These are phyloP conservation scores for Beta lomatogona DNA, from an alignment of 179 eudicot species.

Conservation along the genomic window DNA sequence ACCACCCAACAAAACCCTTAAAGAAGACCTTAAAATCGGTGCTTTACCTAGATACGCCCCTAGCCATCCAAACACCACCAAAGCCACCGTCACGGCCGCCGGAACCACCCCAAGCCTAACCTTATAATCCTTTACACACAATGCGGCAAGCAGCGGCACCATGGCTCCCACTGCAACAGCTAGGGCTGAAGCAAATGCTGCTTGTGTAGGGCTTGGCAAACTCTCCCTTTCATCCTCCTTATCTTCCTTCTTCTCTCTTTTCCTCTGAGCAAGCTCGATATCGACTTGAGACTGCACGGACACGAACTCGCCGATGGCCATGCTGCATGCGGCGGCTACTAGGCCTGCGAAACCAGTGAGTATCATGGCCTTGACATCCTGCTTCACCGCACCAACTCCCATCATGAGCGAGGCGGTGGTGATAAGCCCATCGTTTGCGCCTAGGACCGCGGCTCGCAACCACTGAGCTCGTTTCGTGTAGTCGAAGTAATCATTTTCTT, in stretches of 20 bases:
- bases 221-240: neutral
- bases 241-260: neutral
- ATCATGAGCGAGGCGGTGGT: slow-evolving; percentile 16
- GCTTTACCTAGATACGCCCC: slow-evolving; percentile 17
- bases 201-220: slow-evolving; percentile 16
- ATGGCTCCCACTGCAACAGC: slow-evolving; percentile 4
- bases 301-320: slow-evolving; percentile 19
- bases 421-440: slow-evolving; percentile 13
- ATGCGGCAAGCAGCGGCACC: slow-evolving; percentile 1
- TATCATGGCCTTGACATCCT: slow-evolving; percentile 9
- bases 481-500: neutral
- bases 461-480: slow-evolving; percentile 15
- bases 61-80: slow-evolving; percentile 17
- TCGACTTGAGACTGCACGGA: slow-evolving; percentile 12
- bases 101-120: slow-evolving; percentile 18
- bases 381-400: slow-evolving; percentile 18
- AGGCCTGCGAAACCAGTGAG: slow-evolving; percentile 9
- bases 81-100: slow-evolving; percentile 14
- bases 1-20: slow-evolving; percentile 20
- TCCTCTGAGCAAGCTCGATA: slow-evolving; percentile 15
- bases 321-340: slow-evolving; percentile 10
- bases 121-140: slow-evolving; percentile 6
- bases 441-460: slow-evolving; percentile 12
- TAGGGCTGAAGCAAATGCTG: neutral
- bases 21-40: neutral